Base-by-base conservation (phyloP, 768 basidiomycete species). In the Pleurotus tuber-regium region DNA sequence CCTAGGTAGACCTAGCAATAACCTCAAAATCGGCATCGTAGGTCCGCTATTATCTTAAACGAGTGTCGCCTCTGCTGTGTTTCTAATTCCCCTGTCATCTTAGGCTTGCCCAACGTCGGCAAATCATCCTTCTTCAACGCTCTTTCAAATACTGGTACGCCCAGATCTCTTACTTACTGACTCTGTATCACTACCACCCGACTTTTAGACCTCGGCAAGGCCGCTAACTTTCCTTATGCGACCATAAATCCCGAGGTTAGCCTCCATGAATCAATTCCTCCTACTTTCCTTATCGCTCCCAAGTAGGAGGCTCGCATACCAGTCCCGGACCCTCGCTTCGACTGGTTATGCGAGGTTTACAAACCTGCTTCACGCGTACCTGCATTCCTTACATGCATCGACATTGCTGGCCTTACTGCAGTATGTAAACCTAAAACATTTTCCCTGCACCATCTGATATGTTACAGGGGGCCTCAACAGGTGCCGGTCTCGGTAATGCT, bases 91-190 rank as follows among this genome's bases (percentile, higher is more conserved):
- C 40, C 40, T 25, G 41, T 43, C 31, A 56, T 10, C 28, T 33
- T 46, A 93, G 90, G 91, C 66, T 70, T 97, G 33, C 94, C 96
- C 48, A 98, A 99, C 67, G 96, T 98, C 59, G 97, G 97, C 57
- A 98, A 99, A 71, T 94, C 92, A 0, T 97, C 94, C n/a, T 96
- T 98, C 72, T 99, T 99, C 83, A 99, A 99, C 69, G 88, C 79
- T 31, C 82, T 98, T 47, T 95, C 96, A 26, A 83, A 94, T 61
- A 92, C 92, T 55, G 91, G 92, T 91, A 26, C 35, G 80, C 65
- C 29, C 43, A 31, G 21, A 25, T n/a, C n/a, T 6, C 41, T 12
- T 25, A 2, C 50, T 39, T 39, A 33, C 26, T 26, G 11, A 4
- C 26, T 6, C 23, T 26, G 9, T 11, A 12, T n/a, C 21, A 35